These are phyloP conservation scores for Paraconiothyrium sp. DNA, from an alignment of 2,329 filamentous ascomycete genomes.

Conservation along the genomic window DNA sequence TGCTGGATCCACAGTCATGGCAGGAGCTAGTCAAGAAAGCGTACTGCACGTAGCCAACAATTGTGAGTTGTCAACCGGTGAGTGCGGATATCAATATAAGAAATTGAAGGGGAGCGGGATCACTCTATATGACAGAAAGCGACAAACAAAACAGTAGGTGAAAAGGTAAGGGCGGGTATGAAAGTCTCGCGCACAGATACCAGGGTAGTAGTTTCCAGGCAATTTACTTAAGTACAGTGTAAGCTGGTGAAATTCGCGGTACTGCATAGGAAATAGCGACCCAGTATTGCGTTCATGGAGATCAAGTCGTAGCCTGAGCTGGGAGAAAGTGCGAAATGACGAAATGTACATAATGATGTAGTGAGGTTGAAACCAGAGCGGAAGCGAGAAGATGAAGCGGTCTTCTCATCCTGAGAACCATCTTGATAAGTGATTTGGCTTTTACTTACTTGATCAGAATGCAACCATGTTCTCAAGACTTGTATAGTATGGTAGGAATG, in stretches of 20 bases:
- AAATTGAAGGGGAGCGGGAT: background rate
- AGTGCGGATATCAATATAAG: background rate
- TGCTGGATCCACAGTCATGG: background rate
- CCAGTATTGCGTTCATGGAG: background rate
- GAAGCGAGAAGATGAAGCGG: background rate
- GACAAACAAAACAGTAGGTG: background rate
- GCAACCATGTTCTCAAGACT: conserved; percentile 6
- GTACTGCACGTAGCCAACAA: background rate
- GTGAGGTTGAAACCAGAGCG: background rate
- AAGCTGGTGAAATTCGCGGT: background rate
- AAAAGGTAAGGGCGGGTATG: background rate
- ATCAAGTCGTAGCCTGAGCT: background rate
- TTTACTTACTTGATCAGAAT: conserved; percentile 6
- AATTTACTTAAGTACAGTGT: background rate
- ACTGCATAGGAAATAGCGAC: background rate
- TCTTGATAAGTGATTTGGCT: no score
- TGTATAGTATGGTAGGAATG: background rate
- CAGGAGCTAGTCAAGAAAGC: background rate
- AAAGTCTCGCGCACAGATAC: background rate
- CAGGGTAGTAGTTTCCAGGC: background rate
- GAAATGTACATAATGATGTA: background rate
- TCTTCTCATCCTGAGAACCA: background rate
- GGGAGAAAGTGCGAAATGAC: background rate
- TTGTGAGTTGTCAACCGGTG: background rate
- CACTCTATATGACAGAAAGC: background rate